These are phyloP conservation scores for Iris pallida DNA, from an alignment of 116 monocot species.

Conservation along the genomic window DNA sequence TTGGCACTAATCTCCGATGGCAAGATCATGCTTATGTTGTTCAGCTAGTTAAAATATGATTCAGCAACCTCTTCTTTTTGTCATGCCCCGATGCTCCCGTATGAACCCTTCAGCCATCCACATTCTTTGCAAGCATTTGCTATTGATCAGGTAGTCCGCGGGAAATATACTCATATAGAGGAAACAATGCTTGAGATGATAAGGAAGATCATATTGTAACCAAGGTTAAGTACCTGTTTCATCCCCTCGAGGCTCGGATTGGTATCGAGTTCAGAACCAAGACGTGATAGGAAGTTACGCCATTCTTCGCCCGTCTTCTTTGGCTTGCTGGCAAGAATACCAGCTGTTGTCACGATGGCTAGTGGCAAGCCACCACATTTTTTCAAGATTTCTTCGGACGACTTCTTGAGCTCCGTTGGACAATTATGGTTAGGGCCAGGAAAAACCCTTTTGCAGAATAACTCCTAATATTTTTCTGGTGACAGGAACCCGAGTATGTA, in stretches of 20 bases:
- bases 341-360: slow-evolving; percentile 20
- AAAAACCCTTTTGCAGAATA: slow-evolving; percentile 5
- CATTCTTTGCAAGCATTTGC: neutral
- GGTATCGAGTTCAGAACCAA: neutral
- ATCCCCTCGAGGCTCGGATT: neutral
- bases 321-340: slow-evolving; percentile 8
- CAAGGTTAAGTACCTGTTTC: neutral
- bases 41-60: slow-evolving; percentile 3
- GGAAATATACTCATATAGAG: slow-evolving; percentile 9
- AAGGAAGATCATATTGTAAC: slow-evolving; percentile 14
- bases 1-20: neutral
- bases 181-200: slow-evolving; percentile 15
- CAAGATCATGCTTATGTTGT: slow-evolving; percentile 6
- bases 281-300: neutral
- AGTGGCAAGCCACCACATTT: slow-evolving; percentile 19
- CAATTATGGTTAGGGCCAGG: neutral
- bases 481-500: neutral
- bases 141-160: neutral
- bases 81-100: neutral
- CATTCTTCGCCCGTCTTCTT: neutral
- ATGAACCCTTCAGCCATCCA: slow-evolving; percentile 20
- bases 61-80: slow-evolving; percentile 6
- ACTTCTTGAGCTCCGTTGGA: neutral
- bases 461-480: neutral
- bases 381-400: slow-evolving; percentile 2